Conservation (phyloP, 192 early-diverging fungal species). For the Linderina pennispora region DNA sequence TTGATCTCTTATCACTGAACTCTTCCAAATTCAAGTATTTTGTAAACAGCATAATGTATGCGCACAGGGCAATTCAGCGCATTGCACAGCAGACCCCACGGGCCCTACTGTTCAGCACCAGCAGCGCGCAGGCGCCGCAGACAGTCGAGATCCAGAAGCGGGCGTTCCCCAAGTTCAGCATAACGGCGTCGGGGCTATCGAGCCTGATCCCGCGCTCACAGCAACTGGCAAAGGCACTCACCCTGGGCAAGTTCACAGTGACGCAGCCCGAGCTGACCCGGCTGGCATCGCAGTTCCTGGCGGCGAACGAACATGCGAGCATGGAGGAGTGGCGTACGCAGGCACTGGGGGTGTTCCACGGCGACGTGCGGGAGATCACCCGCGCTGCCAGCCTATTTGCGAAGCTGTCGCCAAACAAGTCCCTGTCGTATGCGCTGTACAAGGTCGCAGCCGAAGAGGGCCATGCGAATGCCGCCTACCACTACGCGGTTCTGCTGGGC, state of each 20-base stretch:
- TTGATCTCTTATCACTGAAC: too few species aligned
- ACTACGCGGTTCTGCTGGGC: conserved; percentile 20
- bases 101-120: too few species aligned
- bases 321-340: conserved; percentile 22
- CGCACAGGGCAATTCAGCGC: too few species aligned
- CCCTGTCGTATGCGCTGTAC: conserved; percentile 21
- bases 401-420: conserved; percentile 8
- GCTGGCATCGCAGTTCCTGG: conserved; percentile 9
- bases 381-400: conserved; percentile 7
- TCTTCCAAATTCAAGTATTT: too few species aligned
- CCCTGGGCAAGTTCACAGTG: background rate
- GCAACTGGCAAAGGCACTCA: conserved; percentile 6
- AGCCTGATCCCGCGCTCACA: conserved; percentile 3
- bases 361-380: conserved; percentile 13
- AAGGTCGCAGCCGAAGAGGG: conserved; percentile 43
- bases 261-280: conserved; percentile 4
- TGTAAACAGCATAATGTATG: too few species aligned
- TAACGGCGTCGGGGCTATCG: background rate
- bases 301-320: conserved; percentile 1
- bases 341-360: conserved; percentile 12
- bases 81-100: too few species aligned
- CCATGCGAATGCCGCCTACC: conserved; percentile 11
- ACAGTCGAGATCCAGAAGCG: background rate
- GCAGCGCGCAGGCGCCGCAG: too few species aligned
- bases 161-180: conserved; percentile 1